Base-by-base conservation (phyloP, 352 stramenopile species). In the Pythium volutum region DNA sequence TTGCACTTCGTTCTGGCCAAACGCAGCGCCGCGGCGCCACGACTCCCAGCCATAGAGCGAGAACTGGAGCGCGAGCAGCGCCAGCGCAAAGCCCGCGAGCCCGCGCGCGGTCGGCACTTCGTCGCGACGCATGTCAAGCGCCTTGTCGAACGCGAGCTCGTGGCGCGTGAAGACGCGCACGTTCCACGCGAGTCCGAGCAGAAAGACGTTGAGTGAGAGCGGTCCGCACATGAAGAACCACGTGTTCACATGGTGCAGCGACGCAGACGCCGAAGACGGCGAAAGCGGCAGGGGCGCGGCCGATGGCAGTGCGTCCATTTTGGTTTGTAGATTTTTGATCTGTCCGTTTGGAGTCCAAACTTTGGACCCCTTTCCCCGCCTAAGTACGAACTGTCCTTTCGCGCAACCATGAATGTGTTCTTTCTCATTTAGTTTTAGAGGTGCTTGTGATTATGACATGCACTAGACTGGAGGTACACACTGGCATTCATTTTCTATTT, bases 221-320 rank as follows among this genome's bases (percentile, higher is more conserved):
- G 84, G 84, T 3, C 84, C 83, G 59, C 79, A 88, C 68, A 93
- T 75, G 69, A 93, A 93, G 74, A 88, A 93, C 81, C 78, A 90
- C 62, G 74, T 84, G 66, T 75, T 78, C 20, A 78, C 72, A 54
- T 71, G 42, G 18, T 12, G 47, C 47, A 48, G 29, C 9, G 22
- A 14, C 51, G 54, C 45, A 22, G 54, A 3, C 16, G 39, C 22
- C 45, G 55, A 39, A 18, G 11, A 52, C 53, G 54, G 60, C 67
- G 42, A 33, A 25, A 56, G 45, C 59, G 50, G 50, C 50, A 61
- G 55, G 29, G 36, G 61, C 45, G 59, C 20, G 20, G 18, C 45
- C 46, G 36, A 55, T 47, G 22, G 16, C 16, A 10, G 36, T 14
- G 25, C 5, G 33, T 43, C 36, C 36, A 43, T 43, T 22, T 12